Percentiles rank a stretch among this genome's conserved stretches.
Evolutionary conservation across 768 basidiomycete species (phyloP).

Genomic region (Mycena metata): DNA sequence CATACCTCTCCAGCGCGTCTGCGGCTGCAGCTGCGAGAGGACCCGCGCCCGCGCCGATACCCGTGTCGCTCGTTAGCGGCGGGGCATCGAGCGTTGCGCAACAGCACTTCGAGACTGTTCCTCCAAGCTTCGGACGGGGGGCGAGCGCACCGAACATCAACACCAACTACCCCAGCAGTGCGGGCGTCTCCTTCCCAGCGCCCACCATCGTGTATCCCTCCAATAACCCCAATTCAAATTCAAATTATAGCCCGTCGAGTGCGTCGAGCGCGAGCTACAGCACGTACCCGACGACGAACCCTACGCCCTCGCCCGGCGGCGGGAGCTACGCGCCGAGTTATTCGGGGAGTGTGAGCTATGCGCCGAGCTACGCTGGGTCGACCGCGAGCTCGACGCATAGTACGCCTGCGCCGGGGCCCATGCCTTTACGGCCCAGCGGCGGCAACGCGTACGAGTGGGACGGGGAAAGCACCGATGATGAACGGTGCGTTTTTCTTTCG

Average conservation of each 20-base stretch:
- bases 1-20: conserved; percentile 9
- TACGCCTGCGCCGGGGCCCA: conserved; percentile 5
- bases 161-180: background rate
- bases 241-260: background rate
- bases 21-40: background rate
- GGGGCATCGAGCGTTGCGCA: too few relatives aligned
- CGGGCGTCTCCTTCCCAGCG: conserved; percentile 18
- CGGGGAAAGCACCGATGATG: background rate
- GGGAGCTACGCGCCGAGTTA: too few relatives aligned
- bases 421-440: background rate
- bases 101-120: background rate
- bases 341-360: too few relatives aligned
- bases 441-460: conserved; percentile 2
- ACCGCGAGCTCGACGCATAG: background rate
- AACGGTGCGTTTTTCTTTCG: background rate
- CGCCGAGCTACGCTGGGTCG: too few relatives aligned
- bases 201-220: background rate
- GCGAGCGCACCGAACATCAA: too few relatives aligned
- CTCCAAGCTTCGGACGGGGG: background rate
- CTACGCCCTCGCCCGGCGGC: background rate
- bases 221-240: too few relatives aligned
- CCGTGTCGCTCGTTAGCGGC: background rate
- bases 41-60: background rate
- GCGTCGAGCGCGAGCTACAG: background rate
- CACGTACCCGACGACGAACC: background rate